These are phyloP conservation scores for Betula pendula DNA, from an alignment of 306 rosid genomes.

Conservation along the genomic window DNA sequence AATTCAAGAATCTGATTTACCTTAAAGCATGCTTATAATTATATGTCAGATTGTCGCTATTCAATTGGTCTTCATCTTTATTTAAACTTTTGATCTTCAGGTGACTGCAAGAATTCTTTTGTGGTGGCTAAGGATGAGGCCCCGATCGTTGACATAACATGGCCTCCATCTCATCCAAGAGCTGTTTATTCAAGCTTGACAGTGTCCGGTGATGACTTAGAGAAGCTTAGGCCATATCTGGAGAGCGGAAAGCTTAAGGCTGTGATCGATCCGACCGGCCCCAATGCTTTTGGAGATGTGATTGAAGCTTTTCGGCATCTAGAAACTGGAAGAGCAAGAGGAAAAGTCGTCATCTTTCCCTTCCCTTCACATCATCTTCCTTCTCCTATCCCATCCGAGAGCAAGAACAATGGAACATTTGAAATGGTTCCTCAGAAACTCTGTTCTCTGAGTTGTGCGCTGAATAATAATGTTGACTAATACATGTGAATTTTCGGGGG, in stretches of 20 bases:
- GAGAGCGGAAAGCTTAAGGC: slow-evolving; percentile 41
- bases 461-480: neutral
- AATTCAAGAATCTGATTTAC: neutral
- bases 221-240: slow-evolving; percentile 36
- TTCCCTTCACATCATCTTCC: slow-evolving; percentile 18
- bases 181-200: slow-evolving; percentile 52
- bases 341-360: slow-evolving; percentile 40
- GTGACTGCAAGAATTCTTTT: slow-evolving; percentile 40
- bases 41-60: neutral
- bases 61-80: neutral
- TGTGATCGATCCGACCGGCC: slow-evolving; percentile 41
- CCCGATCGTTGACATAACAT: slow-evolving; percentile 44
- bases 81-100: slow-evolving; percentile 18
- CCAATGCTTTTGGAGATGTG: slow-evolving; percentile 34
- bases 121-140: slow-evolving; percentile 38
- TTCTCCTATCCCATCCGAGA: slow-evolving; percentile 5
- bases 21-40: neutral
- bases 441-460: neutral
- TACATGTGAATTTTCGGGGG: neutral
- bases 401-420: slow-evolving; percentile 3
- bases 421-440: slow-evolving; percentile 5
- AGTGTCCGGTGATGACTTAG: slow-evolving; percentile 38
- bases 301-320: slow-evolving; percentile 36
- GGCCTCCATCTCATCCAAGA: slow-evolving; percentile 44
- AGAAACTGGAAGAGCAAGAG: slow-evolving; percentile 49